A percentile compares a stretch with the other conserved stretches of the same genome.
These are phyloP conservation scores for Nidularia pulvinata DNA, from an alignment of 768 basidiomycete species.

Conservation along the genomic window DNA sequence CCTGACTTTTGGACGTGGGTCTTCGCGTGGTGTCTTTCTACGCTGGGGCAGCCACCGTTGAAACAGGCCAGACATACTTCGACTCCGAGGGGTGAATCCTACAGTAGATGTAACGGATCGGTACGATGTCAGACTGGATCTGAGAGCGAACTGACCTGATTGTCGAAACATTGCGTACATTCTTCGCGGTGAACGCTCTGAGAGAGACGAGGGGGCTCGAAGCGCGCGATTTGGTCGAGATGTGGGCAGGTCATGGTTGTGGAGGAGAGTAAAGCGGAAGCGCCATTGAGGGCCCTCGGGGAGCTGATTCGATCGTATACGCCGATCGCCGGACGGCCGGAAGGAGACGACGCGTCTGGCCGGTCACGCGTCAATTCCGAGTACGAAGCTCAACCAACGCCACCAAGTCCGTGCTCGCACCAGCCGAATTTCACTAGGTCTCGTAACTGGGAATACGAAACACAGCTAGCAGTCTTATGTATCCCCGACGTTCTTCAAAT, in stretches of 20 bases:
- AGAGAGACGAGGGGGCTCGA: conserved; percentile 59
- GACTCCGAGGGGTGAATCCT: conserved; percentile 78
- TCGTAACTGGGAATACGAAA: too few species aligned
- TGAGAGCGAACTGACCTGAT: conserved; percentile 55
- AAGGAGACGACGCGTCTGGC: too few species aligned
- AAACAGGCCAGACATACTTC: conserved; percentile 94
- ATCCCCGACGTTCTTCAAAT: too few species aligned
- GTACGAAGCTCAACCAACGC: too few species aligned
- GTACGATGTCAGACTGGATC: conserved; percentile 1
- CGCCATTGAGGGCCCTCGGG: too few species aligned
- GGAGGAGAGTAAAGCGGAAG: too few species aligned
- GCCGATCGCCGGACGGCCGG: too few species aligned
- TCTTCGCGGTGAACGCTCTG: conserved; percentile 89
- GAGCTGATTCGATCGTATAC: too few species aligned
- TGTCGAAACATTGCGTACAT: conserved; percentile 97
- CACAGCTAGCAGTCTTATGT: too few species aligned
- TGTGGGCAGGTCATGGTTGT: conserved; percentile 26
- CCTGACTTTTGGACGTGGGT: conserved; percentile 72
- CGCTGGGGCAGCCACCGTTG: conserved; percentile 84
- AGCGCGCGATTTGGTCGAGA: conserved; percentile 40
- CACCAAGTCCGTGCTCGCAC: too few species aligned
- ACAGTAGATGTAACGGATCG: background rate
- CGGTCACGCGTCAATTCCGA: too few species aligned
- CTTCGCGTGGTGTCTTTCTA: conserved; percentile 67
- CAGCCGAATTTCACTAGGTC: too few species aligned